Evolutionary conservation across 2,329 filamentous ascomycete species (phyloP).

Genomic region (Colletotrichum liaoningense): DNA sequence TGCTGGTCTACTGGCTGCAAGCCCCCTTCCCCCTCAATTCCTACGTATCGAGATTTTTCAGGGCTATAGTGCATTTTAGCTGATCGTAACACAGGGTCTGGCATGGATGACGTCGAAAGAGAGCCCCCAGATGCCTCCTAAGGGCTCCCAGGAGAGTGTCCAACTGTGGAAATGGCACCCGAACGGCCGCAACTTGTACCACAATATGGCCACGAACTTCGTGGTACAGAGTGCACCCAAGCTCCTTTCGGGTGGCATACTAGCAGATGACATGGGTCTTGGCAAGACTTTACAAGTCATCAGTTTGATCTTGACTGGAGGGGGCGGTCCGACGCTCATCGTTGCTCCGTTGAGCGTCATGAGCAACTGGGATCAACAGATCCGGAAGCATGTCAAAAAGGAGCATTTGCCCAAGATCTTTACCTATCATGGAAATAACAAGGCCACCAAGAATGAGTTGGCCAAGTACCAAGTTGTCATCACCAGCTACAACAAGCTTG

Average conservation of each 20-base stretch:
- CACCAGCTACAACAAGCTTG: constrained; percentile 85
- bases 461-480: constrained; percentile 80
- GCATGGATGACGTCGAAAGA: constrained; percentile 86
- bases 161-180: constrained; percentile 80
- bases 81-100: constrained; percentile 68
- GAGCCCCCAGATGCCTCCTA: constrained; percentile 71
- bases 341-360: constrained; percentile 86
- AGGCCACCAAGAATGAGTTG: constrained; percentile 68
- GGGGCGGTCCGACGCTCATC: constrained; percentile 77
- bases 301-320: constrained; percentile 74
- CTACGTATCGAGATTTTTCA: too few relatives aligned
- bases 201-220: constrained; percentile 79
- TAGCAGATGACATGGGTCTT: constrained; percentile 93
- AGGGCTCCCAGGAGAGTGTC: constrained; percentile 68
- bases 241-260: constrained; percentile 83
- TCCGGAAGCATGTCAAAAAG: constrained; percentile 75
- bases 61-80: background rate
- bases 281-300: constrained; percentile 92
- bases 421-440: constrained; percentile 78
- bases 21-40: background rate
- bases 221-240: constrained; percentile 66
- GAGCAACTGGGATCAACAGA: constrained; percentile 90
- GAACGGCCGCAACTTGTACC: constrained; percentile 57
- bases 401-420: constrained; percentile 74
- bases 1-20: background rate